Percentiles rank a stretch among this genome's conserved stretches.
Evolutionary conservation across 352 stramenopile genomes (phyloP).

Genomic region (Globisporangium sylvaticum): DNA sequence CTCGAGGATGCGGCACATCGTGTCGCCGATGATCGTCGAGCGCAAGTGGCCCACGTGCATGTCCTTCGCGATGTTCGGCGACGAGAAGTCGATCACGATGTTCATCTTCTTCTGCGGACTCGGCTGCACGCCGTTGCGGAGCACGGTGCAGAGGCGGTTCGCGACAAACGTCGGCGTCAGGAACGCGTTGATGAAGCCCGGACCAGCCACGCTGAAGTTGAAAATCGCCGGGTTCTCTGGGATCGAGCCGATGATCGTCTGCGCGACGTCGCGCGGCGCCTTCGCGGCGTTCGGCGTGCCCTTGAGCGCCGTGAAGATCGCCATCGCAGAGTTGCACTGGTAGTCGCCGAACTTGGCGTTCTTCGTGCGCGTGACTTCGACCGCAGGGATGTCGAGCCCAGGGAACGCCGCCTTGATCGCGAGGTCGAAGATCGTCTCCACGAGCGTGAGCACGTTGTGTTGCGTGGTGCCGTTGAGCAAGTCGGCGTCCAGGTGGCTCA

Average conservation of each 20-base stretch:
- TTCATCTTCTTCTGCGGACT: constrained; percentile 79
- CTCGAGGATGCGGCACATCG: constrained; percentile 83
- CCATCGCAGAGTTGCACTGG: constrained; percentile 98
- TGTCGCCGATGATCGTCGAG: constrained; percentile 91
- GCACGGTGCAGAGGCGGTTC: constrained; percentile 60
- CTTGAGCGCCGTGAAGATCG: constrained; percentile 95
- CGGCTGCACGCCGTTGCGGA: constrained; percentile 69
- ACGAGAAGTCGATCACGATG: constrained; percentile 83
- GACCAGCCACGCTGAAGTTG: constrained; percentile 87
- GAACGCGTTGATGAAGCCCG: constrained; percentile 98
- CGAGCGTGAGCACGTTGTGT: constrained; percentile 70
- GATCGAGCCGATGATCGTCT: constrained; percentile 87
- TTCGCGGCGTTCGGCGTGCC: constrained; percentile 62
- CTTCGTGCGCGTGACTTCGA: constrained; percentile 77
- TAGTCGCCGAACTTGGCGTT: constrained; percentile 93
- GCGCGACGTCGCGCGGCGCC: constrained; percentile 86
- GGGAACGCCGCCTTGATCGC: constrained; percentile 73
- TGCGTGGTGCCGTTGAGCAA: constrained; percentile 57
- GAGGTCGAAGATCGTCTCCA: constrained; percentile 72
- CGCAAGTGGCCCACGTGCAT: constrained; percentile 88
- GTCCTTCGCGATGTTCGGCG: constrained; percentile 87
- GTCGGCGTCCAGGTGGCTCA: constrained; percentile 38
- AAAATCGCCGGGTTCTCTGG: constrained; percentile 86
- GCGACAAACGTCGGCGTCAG: constrained; percentile 85
- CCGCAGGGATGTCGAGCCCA: constrained; percentile 40